phyloP scores from a whole-genome alignment of 495 filamentous ascomycete genomes.

The Letharia lupina region DNA sequence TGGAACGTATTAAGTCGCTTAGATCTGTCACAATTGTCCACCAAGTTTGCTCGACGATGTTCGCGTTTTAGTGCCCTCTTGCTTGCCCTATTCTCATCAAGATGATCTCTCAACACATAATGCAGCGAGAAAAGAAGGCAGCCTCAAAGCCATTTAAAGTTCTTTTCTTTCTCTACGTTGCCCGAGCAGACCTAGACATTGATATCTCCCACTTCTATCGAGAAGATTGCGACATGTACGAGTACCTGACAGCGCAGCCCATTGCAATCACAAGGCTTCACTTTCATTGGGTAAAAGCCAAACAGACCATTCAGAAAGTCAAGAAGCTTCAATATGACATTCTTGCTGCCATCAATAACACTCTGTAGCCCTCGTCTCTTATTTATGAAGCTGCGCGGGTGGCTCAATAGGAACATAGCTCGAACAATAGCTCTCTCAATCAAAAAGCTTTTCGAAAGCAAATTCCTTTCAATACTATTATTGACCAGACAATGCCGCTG shows the following conservation, averaged over 20 bases:
- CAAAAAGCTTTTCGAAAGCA: not conserved
- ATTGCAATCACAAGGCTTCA: not conserved
- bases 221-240: not conserved
- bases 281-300: not conserved
- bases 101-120: not conserved
- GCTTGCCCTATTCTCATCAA: not conserved
- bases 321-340: not conserved
- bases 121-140: not conserved
- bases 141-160: not conserved
- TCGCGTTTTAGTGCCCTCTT: not conserved
- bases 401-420: not conserved
- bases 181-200: not conserved
- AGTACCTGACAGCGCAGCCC: not conserved
- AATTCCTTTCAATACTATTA: too few relatives aligned
- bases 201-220: not conserved
- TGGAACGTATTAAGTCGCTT: too few relatives aligned
- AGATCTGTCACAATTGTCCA: not conserved
- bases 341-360: not conserved
- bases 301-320: not conserved
- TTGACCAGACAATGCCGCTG: too few relatives aligned
- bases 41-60: not conserved
- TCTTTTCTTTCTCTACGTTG: not conserved
- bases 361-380: not conserved
- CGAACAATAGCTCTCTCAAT: not conserved
- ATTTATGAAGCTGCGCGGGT: not conserved